Evolutionary conservation across 2,329 filamentous ascomycete species (phyloP), one percentile per base, ranked within the genome.

Genomic region (Chrysoporthe puriensis): DNA sequence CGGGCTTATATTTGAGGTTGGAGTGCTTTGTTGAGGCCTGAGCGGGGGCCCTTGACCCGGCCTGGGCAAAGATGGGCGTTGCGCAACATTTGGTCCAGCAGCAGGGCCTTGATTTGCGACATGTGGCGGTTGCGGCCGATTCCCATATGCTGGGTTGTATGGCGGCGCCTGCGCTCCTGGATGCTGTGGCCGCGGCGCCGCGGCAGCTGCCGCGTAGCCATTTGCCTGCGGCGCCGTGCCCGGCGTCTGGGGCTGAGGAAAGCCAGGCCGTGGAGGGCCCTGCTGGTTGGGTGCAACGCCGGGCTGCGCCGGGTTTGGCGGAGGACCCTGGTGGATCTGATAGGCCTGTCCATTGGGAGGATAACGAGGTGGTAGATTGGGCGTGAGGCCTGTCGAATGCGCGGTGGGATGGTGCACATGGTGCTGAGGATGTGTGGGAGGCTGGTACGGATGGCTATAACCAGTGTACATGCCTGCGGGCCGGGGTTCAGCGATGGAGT

Each of bases 401-500:
- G 66, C 46, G 18, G 62, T 69, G 40, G 68, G 69, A 40, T 73
- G 73, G 42, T 71, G 73, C 42, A 72, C 71, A 42, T 67, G 70
- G 9, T 70, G 73, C 48, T 73, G 71, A 40, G 64, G 69, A 14
- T 73, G 70, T 16, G 66, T 57, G 4, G 65, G 65, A 54, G 66
- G 70, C 56, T 72, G 71, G n/a, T 70, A 68, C n/a, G 66, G 32
- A 40, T 64, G 65, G 43, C 57, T 67, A 60, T 68, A 67, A 8
- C 68, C 66, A 40, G 73, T 75, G 62, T 76, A 77, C 69, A 76
- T 73, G 5, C 69, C 69, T 0, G 70, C 66, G 46, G 72, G 71
- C n/a, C 70, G 66, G 60, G 69, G 66, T 9, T 73, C 76, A n/a
- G 78, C 74, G 36, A 80, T 70, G 6, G 75, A 73, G n/a, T 83